Conservation (phyloP, 305 asterid genomes). For the Lippia alba region DNA sequence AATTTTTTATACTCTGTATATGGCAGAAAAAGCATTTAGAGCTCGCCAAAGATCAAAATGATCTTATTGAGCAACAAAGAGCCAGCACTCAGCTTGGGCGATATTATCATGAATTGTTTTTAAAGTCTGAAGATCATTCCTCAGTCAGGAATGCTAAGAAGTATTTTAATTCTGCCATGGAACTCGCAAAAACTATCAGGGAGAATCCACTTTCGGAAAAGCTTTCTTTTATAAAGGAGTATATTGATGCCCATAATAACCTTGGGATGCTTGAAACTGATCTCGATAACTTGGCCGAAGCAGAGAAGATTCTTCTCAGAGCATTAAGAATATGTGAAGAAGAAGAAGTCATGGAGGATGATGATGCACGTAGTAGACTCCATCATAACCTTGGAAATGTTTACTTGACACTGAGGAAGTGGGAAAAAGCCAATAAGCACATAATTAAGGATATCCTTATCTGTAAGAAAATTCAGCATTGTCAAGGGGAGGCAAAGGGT, state of each 20-base stretch:
- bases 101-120: constrained; percentile 88
- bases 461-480: constrained; percentile 73
- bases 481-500: constrained; percentile 99
- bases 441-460: constrained; percentile 73
- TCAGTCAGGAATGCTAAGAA: constrained; percentile 79
- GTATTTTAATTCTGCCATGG: constrained; percentile 75
- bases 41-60: constrained; percentile 74
- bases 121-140: constrained; percentile 72
- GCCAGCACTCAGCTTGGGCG: constrained; percentile 98
- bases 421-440: constrained; percentile 77
- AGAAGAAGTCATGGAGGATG: constrained; percentile 81
- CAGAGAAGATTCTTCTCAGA: constrained; percentile 63
- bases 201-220: constrained; percentile 45
- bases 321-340: constrained; percentile 86
- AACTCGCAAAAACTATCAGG: constrained; percentile 68
- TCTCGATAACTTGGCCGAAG: constrained; percentile 80
- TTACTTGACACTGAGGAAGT: constrained; percentile 76
- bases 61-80: constrained; percentile 92
- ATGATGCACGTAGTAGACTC: constrained; percentile 92
- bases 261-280: constrained; percentile 94
- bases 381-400: constrained; percentile 96
- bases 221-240: constrained; percentile 70
- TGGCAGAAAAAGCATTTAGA: constrained; percentile 87
- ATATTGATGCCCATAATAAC: constrained; percentile 92
- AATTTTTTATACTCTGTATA: constrained; percentile 22